Evolutionary conservation across 192 early-diverging fungal genomes (phyloP).

Genomic region (Obelidium mucronatum): DNA sequence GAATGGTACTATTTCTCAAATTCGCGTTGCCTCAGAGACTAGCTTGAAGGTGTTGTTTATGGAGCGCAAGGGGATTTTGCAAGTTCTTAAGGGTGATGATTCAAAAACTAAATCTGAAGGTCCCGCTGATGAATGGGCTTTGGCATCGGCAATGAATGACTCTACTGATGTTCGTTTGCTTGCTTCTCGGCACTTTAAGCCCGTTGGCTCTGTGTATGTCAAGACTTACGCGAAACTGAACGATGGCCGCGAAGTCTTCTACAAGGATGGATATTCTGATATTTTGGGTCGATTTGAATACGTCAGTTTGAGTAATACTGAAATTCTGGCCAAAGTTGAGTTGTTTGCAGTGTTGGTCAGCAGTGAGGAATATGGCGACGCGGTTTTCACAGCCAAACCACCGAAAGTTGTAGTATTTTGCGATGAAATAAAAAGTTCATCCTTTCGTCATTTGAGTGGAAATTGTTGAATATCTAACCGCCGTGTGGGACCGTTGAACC

Average conservation of each 20-base stretch:
- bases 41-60: slow-evolving; percentile 6
- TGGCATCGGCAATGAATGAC: neutral
- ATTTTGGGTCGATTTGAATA: slow-evolving; percentile 35
- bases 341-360: slow-evolving; percentile 18
- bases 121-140: slow-evolving; percentile 2
- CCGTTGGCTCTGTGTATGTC: slow-evolving; percentile 23
- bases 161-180: slow-evolving; percentile 3
- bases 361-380: slow-evolving; percentile 24
- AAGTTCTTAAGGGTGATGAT: neutral
- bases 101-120: neutral
- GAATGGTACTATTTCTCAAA: slow-evolving; percentile 17
- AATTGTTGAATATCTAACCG: too few relatives aligned
- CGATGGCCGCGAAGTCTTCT: slow-evolving; percentile 25
- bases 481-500: too few relatives aligned
- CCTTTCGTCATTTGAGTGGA: too few relatives aligned
- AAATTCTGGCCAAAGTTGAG: slow-evolving; percentile 11
- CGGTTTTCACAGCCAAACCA: slow-evolving; percentile 22
- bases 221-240: slow-evolving; percentile 22
- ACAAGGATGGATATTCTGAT: slow-evolving; percentile 37
- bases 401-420: slow-evolving; percentile 36
- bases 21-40: slow-evolving; percentile 18
- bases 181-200: slow-evolving; percentile 7
- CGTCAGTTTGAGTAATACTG: slow-evolving; percentile 31
- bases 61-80: slow-evolving; percentile 28
- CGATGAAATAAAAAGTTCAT: too few relatives aligned